Conservation (phyloP, 768 basidiomycete species). For the Boletellus ananiceps region DNA sequence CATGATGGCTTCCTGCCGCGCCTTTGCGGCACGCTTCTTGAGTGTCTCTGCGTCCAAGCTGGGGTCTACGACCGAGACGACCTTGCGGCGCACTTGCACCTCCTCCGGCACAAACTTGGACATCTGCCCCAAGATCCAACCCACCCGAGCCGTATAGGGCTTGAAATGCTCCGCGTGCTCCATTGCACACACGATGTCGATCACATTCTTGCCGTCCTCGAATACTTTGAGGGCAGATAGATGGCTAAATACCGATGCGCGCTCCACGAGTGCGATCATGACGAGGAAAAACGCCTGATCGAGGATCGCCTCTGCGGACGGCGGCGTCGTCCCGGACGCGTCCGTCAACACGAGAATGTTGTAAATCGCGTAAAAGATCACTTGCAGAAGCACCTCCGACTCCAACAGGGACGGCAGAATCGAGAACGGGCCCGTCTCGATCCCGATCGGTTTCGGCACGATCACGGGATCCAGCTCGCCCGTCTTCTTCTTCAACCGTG, state of each 20-base stretch:
- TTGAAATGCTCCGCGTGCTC: conserved; percentile 78
- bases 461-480: conserved; percentile 65
- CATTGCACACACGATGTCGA: conserved; percentile 70
- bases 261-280: conserved; percentile 80
- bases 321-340: conserved; percentile 52
- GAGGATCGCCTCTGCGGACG: conserved; percentile 83
- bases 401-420: conserved; percentile 60
- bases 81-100: conserved; percentile 46
- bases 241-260: conserved; percentile 55
- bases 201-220: conserved; percentile 54
- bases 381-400: conserved; percentile 67
- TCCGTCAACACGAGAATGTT: conserved; percentile 70
- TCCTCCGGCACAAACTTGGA: conserved; percentile 52
- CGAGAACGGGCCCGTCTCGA: conserved; percentile 65
- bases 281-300: conserved; percentile 85
- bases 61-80: conserved; percentile 34
- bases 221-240: conserved; percentile 53
- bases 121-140: conserved; percentile 71
- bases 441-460: conserved; percentile 64
- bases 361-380: conserved; percentile 78
- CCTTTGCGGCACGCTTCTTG: conserved; percentile 83
- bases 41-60: conserved; percentile 56
- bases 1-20: conserved; percentile 91
- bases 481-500: conserved; percentile 60
- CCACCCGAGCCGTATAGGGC: conserved; percentile 61